Base-by-base conservation (phyloP, 768 basidiomycete genomes). In the Hygrophorus russula region DNA sequence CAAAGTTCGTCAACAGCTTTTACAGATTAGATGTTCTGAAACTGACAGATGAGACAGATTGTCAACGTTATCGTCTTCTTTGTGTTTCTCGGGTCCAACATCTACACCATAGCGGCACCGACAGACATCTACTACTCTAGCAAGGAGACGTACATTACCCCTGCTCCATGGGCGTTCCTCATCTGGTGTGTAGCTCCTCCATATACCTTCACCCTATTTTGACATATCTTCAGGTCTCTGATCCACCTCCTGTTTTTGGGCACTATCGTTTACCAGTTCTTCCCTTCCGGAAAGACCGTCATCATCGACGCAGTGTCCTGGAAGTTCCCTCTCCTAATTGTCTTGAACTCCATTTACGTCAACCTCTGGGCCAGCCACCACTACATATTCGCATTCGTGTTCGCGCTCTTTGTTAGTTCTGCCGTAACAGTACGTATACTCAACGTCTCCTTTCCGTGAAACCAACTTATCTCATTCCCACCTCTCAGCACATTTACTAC, bases 191-290 rank as follows among this genome's bases (percentile, higher is more conserved):
- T 57, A 28, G 11, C 15, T 36, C 24, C 7, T 5, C 29, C 24
- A 17, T 36, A 2, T 6, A 15, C n/a, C 27, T 43, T 15, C 19
- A 20, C 36, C 11, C 3, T 3, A 39, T 11, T 15, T 2, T 28
- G n/a, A 30, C 43, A 49, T 49, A 42, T 49, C 30, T 51, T 41
- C 40, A 85, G 84, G 85, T 78, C 86, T 32, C 64, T 91, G 47
- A 90, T 94, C 54, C 92, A 99, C 63, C 53, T 93, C 29, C 76
- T 98, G 37, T 77, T 97, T 34, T 77, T 98, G 36, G 92, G 93
- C 15, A 89, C 83, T 27, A 69, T 97, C 54, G 74, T 94, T 66
- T 92, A 87, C 70, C 88, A 90, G 56, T 90, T 91, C 72, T 82
- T 79, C 65, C 71, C 78, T 27, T 52, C 53, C 14, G 92, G 90